Conservation (phyloP, 2,329 filamentous ascomycete species). For the Bipolaris gigantea region DNA sequence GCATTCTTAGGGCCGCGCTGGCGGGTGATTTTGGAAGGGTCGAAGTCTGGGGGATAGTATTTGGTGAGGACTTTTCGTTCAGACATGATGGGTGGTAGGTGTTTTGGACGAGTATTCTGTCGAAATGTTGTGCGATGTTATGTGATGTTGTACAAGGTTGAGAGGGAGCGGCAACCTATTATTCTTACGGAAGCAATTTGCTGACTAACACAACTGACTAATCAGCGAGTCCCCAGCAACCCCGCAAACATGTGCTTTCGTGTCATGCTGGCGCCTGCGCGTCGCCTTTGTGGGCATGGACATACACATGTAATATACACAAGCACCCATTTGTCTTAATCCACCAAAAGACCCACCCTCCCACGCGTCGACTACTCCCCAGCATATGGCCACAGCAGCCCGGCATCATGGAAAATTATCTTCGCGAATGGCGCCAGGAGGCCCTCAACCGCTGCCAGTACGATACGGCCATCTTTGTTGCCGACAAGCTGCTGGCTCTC, state of each 20-base stretch:
- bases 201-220: slow-evolving; percentile 17
- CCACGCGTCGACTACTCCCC: not conserved
- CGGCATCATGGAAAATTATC: slow-evolving; percentile 78
- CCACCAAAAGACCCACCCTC: slow-evolving; percentile 3
- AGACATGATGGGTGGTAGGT: slow-evolving; percentile 62
- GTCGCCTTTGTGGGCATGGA: too few relatives aligned
- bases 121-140: not conserved
- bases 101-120: not conserved
- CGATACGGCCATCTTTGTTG: slow-evolving; percentile 94
- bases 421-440: slow-evolving; percentile 93
- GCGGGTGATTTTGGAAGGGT: slow-evolving; percentile 76
- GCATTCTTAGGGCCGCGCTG: slow-evolving; percentile 69
- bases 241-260: slow-evolving; percentile 25
- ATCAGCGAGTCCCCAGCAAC: slow-evolving; percentile 4
- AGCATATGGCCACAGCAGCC: not conserved
- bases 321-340: too few relatives aligned
- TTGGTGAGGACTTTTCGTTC: slow-evolving; percentile 78
- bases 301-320: too few relatives aligned
- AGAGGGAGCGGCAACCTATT: not conserved
- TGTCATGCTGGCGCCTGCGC: slow-evolving; percentile 19
- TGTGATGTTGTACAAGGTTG: not conserved
- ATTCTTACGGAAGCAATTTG: not conserved
- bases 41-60: slow-evolving; percentile 78
- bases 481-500: slow-evolving; percentile 92
- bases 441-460: slow-evolving; percentile 95